A percentile compares a stretch with the other conserved stretches of the same genome.
Evolutionary conservation across 352 stramenopile genomes (phyloP).

Genomic region (Phytophthora colocasiae): DNA sequence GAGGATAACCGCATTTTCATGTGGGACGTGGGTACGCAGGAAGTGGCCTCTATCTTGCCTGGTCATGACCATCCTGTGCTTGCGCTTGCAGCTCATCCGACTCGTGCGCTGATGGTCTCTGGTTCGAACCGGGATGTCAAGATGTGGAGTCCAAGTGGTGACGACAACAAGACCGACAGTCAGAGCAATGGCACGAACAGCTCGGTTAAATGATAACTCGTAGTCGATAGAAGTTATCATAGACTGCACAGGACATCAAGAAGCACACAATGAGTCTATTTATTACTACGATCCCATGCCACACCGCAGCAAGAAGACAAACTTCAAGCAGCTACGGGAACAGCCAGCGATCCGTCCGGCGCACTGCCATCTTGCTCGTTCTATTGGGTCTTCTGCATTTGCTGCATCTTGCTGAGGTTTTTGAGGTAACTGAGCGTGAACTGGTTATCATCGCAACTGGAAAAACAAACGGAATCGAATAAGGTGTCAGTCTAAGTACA

Average conservation of each 20-base stretch:
- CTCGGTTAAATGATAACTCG: slow-evolving; percentile 1
- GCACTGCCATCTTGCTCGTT: slow-evolving; percentile 33
- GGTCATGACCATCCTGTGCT: slow-evolving; percentile 88
- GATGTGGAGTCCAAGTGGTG: slow-evolving; percentile 41
- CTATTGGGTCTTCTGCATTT: slow-evolving; percentile 44
- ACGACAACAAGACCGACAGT: slow-evolving; percentile 9
- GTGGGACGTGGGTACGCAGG: slow-evolving; percentile 91
- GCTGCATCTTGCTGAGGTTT: slow-evolving; percentile 67
- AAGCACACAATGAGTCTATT: slow-evolving; percentile 58
- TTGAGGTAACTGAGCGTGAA: slow-evolving; percentile 89
- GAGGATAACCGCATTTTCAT: slow-evolving; percentile 93
- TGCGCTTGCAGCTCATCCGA: slow-evolving; percentile 82
- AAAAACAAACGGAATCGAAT: slow-evolving; percentile 24
- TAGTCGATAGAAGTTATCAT: not conserved
- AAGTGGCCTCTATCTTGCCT: slow-evolving; percentile 65
- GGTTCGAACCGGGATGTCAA: slow-evolving; percentile 82
- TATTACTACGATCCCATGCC: slow-evolving; percentile 45
- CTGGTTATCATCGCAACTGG: slow-evolving; percentile 90
- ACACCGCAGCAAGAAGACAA: slow-evolving; percentile 1
- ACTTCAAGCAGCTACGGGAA: slow-evolving; percentile 8
- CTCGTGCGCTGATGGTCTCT: slow-evolving; percentile 64
- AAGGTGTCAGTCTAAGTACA: not conserved
- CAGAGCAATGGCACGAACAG: slow-evolving; percentile 11
- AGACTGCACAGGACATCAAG: slow-evolving; percentile 13
- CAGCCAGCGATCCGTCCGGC: slow-evolving; percentile 29